Evolutionary conservation across 805 yeast genomes (phyloP), one percentile per base, ranked within the genome.

Genomic region (Monosporozyma aerobia): DNA sequence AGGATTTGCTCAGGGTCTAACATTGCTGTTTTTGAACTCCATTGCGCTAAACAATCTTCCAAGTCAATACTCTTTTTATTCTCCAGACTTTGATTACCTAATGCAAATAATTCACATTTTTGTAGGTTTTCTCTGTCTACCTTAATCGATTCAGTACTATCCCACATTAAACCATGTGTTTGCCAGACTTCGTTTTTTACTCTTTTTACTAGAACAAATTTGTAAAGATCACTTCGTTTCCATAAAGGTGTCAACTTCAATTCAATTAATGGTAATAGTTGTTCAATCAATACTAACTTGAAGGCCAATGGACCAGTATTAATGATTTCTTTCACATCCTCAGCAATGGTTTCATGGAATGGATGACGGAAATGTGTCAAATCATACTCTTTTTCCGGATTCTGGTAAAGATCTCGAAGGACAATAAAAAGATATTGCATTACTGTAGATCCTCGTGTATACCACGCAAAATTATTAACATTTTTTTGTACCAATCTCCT

Each of bases 401-500:
- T 51, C 40, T 62, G 63, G 45, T 54, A 57, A 3, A 64, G 40
- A 51, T 62, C 65, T 41, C 62, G 59, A 19, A 64, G 53, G 9
- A 64, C 54, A 6, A 64, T 56, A 48, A 62, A 64, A 7, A 64
- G 52, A 51, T 64, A 64, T 51, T 64, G 68, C 69, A 63, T 64
- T 2, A 63, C 64, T 3, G 68, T 64, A 4, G 69, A 64, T 16
- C 69, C 69, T 37, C 54, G 53, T 11, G 65, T 59, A 46, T 63
- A 63, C 69, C 69, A 64, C 13, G 54, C 47, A 46, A 54, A 60
- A 35, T 57, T 56, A 14, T 49, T 51, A 9, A 58, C 54, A 37
- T 55, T 47, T 9, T 52, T 50, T 37, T 62, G 63, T 9, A 62
- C 54, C 22, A 64, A 52, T 37, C 69, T 59, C 47, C 59, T 57